These are phyloP conservation scores for Trichosporon ovoides DNA, from an alignment of 1,284 basidiomycete species.

Conservation along the genomic window DNA sequence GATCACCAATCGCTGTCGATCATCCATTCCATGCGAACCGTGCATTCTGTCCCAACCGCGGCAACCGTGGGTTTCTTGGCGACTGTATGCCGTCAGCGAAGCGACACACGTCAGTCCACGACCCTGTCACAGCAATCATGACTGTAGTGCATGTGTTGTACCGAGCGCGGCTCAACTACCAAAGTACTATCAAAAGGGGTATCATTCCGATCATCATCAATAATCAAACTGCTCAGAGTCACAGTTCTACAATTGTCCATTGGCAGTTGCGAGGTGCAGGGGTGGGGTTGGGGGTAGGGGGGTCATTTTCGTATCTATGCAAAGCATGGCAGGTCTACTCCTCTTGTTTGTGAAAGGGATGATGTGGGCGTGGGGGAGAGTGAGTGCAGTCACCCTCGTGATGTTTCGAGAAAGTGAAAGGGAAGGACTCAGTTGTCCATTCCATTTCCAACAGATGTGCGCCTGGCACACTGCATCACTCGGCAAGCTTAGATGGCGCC, in stretches of 20 bases:
- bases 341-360: neutral
- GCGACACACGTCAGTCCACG: too few species aligned
- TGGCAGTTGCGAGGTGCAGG: conserved; percentile 6
- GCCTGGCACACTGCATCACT: neutral
- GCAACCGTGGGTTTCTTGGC: too few species aligned
- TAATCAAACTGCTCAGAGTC: conserved; percentile 6
- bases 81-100: too few species aligned
- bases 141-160: neutral
- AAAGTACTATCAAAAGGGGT: conserved; percentile 1
- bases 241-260: conserved; percentile 5
- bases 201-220: conserved; percentile 5
- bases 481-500: conserved; percentile 33
- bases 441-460: conserved; percentile 1
- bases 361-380: neutral
- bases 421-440: neutral
- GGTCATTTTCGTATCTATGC: conserved; percentile 2
- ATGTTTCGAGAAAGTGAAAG: neutral
- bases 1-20: too few species aligned
- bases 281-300: neutral
- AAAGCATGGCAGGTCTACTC: conserved; percentile 4
- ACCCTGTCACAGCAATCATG: neutral
- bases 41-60: too few species aligned
- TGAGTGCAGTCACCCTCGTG: neutral
- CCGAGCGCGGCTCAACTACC: conserved; percentile 3
- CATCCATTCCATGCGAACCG: too few species aligned